These are phyloP conservation scores for Trichothecium sympodiale DNA, from an alignment of 2,329 filamentous ascomycete species.

Conservation along the genomic window DNA sequence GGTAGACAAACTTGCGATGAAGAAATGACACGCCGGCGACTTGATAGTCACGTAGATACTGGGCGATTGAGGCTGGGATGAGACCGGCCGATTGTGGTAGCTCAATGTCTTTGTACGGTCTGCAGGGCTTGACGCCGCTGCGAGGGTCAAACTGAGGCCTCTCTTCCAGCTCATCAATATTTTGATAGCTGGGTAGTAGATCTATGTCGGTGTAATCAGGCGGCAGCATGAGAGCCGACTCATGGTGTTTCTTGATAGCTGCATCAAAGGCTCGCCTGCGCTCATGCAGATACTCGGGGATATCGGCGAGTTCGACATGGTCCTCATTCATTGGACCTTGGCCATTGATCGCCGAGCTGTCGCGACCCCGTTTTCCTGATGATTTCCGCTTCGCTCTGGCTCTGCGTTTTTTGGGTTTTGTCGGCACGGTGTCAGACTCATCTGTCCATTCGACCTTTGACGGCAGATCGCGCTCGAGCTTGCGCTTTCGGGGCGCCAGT, in stretches of 20 bases:
- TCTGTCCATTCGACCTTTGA: slow-evolving; percentile 44
- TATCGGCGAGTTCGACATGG: slow-evolving; percentile 38
- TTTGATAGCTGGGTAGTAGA: slow-evolving; percentile 29
- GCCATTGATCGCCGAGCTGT: slow-evolving; percentile 14
- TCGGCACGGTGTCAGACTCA: slow-evolving; percentile 50
- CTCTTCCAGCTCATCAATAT: slow-evolving; percentile 45
- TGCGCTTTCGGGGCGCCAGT: slow-evolving; percentile 20
- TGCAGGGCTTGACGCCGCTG: slow-evolving; percentile 50
- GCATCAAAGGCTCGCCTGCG: slow-evolving; percentile 62
- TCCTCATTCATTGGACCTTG: slow-evolving; percentile 27
- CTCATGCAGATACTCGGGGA: slow-evolving; percentile 63
- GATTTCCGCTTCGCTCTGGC: slow-evolving; percentile 26
- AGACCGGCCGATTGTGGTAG: slow-evolving; percentile 66
- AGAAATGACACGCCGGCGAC: slow-evolving; percentile 75
- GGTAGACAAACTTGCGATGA: slow-evolving; percentile 80
- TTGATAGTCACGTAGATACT: slow-evolving; percentile 88
- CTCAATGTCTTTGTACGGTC: slow-evolving; percentile 63
- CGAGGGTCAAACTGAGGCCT: slow-evolving; percentile 54
- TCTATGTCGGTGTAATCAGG: slow-evolving; percentile 66
- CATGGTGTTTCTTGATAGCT: slow-evolving; percentile 44
- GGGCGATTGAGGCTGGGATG: slow-evolving; percentile 81
- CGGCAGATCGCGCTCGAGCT: slow-evolving; percentile 21
- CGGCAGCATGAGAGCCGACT: slow-evolving; percentile 62
- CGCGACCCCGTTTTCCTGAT: slow-evolving; percentile 22
- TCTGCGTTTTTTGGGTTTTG: slow-evolving; percentile 50